Evolutionary conservation across 352 stramenopile genomes (phyloP).

Genomic region (Phytophthora lateralis): DNA sequence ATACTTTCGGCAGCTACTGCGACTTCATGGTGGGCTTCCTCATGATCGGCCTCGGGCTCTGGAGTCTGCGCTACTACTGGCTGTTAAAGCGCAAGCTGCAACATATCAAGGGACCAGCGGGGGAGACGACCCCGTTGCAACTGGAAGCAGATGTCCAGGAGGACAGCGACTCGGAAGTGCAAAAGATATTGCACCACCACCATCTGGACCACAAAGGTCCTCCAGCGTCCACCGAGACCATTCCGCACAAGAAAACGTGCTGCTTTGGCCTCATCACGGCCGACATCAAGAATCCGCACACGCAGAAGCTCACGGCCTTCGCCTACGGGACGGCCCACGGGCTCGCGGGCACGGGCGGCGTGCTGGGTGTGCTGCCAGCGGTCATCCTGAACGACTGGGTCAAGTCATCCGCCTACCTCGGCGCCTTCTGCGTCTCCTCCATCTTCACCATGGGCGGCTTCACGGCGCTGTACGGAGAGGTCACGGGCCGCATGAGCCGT

Average conservation of each 20-base stretch:
- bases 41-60: slow-evolving; percentile 69
- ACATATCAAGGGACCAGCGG: slow-evolving; percentile 14
- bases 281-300: slow-evolving; percentile 67
- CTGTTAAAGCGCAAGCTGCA: slow-evolving; percentile 41
- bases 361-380: slow-evolving; percentile 86
- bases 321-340: slow-evolving; percentile 88
- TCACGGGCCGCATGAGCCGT: slow-evolving; percentile 63
- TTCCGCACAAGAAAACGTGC: slow-evolving; percentile 24
- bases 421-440: slow-evolving; percentile 83
- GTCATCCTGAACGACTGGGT: slow-evolving; percentile 81
- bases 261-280: slow-evolving; percentile 47
- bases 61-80: slow-evolving; percentile 59
- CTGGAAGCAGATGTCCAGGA: slow-evolving; percentile 19
- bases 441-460: slow-evolving; percentile 91
- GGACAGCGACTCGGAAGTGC: slow-evolving; percentile 35
- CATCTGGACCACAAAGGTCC: slow-evolving; percentile 39
- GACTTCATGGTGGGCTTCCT: slow-evolving; percentile 77
- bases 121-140: slow-evolving; percentile 43
- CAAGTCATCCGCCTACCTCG: slow-evolving; percentile 81
- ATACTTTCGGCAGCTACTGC: slow-evolving; percentile 61
- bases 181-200: slow-evolving; percentile 48
- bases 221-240: slow-evolving; percentile 1
- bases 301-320: slow-evolving; percentile 75
- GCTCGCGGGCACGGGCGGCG: slow-evolving; percentile 67
- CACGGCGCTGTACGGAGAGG: slow-evolving; percentile 77